Evolutionary conservation across 2,329 filamentous ascomycete species (phyloP), one percentile per base, ranked within the genome.

Genomic region (Emericellopsis atlantica): DNA sequence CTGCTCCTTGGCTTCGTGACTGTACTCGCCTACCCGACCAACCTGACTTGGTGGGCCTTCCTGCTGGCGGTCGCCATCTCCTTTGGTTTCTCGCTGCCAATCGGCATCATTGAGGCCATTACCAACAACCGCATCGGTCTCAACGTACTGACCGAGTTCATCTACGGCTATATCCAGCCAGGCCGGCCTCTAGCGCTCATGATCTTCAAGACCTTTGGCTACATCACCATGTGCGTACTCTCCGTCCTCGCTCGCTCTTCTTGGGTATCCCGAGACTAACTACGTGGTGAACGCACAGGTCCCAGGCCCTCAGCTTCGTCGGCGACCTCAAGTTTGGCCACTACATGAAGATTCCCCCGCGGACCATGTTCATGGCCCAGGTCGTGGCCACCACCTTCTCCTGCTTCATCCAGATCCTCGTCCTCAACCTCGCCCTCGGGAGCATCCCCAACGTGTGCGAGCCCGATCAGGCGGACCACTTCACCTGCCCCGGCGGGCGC

Each of bases 161-260:
- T 88, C 4, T 76, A 78, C 44, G 83, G 83, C 1, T 87, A 87
- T 51, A 82, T 87, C 50, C 79, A 84, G 46, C 81, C 81, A 0
- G 83, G 83, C 3, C 64, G 73, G 6, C 82, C 83, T 0, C 61
- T 87, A 41, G 82, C 79, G 0, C 72, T 86, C 45, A 87, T 88
- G 81, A 68, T 86, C 14, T 79, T 79, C 59, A 78, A 79, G 56
- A 78, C 73, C 0, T 79, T 74, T 49, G 74, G 74, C 24, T 77
- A 71, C 52, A 74, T 78, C 45, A 77, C 73, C 40, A 77, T 77
- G 73, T 54, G 48, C 24, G 53, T 31, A 23, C 26, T 5, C 5
- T 21, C 18, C 5, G 18, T 21, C 18, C 18, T 21, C 26, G 26
- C 9, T 29, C 9, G 26, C 26, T 9, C 4, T 3, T 12, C 26